Evolutionary conservation across 1,284 basidiomycete species (phyloP).

Genomic region (Crepidotus sp.): DNA sequence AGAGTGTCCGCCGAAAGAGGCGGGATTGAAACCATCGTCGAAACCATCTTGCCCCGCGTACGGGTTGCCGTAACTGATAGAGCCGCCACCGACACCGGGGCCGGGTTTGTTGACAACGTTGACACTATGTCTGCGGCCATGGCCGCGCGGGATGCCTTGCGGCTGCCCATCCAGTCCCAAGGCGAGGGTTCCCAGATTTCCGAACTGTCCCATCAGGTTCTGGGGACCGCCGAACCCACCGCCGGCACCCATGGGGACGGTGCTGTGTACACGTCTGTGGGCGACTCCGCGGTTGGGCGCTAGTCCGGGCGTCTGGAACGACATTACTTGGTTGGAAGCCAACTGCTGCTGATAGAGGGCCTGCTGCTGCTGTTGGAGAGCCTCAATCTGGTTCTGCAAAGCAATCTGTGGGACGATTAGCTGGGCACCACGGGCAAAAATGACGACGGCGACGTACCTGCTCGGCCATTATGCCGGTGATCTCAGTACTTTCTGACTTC

Average conservation of each 20-base stretch:
- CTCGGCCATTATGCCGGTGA: conserved; percentile 82
- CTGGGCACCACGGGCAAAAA: conserved; percentile 2
- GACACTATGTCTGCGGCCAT: conserved; percentile 89
- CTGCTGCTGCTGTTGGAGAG: conserved; percentile 82
- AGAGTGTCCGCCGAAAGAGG: conserved; percentile 51
- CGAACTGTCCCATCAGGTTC: conserved; percentile 62
- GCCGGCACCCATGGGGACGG: conserved; percentile 54
- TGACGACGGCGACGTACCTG: conserved; percentile 43
- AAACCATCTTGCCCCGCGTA: conserved; percentile 53
- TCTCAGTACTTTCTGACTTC: conserved; percentile 63
- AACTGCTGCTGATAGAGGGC: conserved; percentile 82
- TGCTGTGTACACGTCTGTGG: conserved; percentile 89
- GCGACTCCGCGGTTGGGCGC: conserved; percentile 50
- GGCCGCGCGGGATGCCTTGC: conserved; percentile 66
- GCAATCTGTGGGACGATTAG: conserved; percentile 55
- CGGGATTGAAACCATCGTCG: conserved; percentile 65
- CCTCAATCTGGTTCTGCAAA: conserved; percentile 85
- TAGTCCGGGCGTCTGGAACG: conserved; percentile 62
- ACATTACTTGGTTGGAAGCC: conserved; percentile 65
- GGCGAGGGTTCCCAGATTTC: conserved; percentile 44
- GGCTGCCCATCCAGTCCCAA: conserved; percentile 59
- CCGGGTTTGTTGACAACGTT: conserved; percentile 78
- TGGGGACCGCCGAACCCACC: conserved; percentile 38
- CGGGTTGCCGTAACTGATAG: conserved; percentile 41
- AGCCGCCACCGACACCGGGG: conserved; percentile 37